These are phyloP conservation scores for Podosphaera aphanis DNA, from an alignment of 2,329 filamentous ascomycete species.

Conservation along the genomic window DNA sequence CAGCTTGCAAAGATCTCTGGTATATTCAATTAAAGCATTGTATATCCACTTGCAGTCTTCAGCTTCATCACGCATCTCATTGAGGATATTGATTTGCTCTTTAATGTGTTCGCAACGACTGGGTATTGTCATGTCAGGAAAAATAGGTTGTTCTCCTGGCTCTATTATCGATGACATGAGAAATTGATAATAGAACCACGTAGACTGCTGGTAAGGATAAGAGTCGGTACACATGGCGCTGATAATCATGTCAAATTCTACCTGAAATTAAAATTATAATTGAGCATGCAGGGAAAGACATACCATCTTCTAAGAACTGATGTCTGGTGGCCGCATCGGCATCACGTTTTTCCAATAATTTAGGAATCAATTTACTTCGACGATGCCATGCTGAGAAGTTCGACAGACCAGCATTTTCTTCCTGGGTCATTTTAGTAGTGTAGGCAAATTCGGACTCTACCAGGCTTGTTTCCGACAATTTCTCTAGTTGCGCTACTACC, in stretches of 20 bases:
- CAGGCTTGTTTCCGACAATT: slow-evolving; percentile 34
- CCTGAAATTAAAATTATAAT: neutral
- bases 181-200: slow-evolving; percentile 94
- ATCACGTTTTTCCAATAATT: slow-evolving; percentile 45
- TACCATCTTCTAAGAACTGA: slow-evolving; percentile 49
- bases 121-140: slow-evolving; percentile 33
- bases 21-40: slow-evolving; percentile 60
- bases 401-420: slow-evolving; percentile 44
- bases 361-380: slow-evolving; percentile 60
- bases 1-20: slow-evolving; percentile 31
- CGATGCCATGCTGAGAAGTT: slow-evolving; percentile 98
- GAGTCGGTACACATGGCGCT: slow-evolving; percentile 44
- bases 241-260: slow-evolving; percentile 53
- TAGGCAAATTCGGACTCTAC: slow-evolving; percentile 67
- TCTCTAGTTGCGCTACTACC: slow-evolving; percentile 54
- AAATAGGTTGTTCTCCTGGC: slow-evolving; percentile 31
- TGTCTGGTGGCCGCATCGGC: slow-evolving; percentile 39
- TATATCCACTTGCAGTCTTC: slow-evolving; percentile 73
- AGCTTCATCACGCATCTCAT: slow-evolving; percentile 38
- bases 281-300: neutral
- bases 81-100: slow-evolving; percentile 51
- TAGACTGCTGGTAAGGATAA: slow-evolving; percentile 79
- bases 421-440: slow-evolving; percentile 66
- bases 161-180: slow-evolving; percentile 46
- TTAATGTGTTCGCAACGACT: slow-evolving; percentile 43